Base-by-base conservation (phyloP, 2,329 filamentous ascomycete genomes). In the Bimuria novae-zelandiae region DNA sequence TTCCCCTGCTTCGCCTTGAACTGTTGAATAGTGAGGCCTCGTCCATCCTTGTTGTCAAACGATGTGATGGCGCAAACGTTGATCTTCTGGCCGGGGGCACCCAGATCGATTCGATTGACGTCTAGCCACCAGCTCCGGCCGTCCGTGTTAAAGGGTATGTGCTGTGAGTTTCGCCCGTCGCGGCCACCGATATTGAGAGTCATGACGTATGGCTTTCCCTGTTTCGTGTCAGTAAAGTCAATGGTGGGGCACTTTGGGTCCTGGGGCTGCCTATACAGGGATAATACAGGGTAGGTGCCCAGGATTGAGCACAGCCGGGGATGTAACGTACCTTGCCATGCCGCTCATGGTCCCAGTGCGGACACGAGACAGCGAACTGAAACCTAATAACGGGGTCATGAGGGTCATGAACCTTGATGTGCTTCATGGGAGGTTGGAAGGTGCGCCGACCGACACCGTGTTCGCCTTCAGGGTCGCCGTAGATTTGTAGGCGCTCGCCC, bases 61-160 rank as follows among this genome's bases (percentile, higher is more conserved):
- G 66, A 77, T 11, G 75, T 84, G 32, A 96, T 77, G 17, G 84
- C 83, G 52, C 83, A 83, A 25, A 94, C 73, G 59, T 80, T 81
- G 5, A 93, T 76, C 48, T 81, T 84, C 73, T 92, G 84, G 1
- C 72, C 73, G 0, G 67, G 63, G 65, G 67, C 57, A 55, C 77
- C 64, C 4, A 93, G 72, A 41, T 81, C 85, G 7, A 55, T 41
- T 4, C 74, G 60, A 30, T 64, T 52, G 7, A 97, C 82, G 73
- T 97, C 93, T 1, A 85, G 75, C 85, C 90, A 96, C 84, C 89
- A 95, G 75, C 87, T 86, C 66, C 83, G 88, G 12, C 89, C 89
- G 54, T 93, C 89, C n/a, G 84, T 88, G 10, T 75, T 64, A 49
- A 96, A 84, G 0, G 89, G 84, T 1, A 93, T 75, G 49, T 84